Conservation (phyloP, 2,329 filamentous ascomycete species). For the Beauveria pseudobassiana region DNA sequence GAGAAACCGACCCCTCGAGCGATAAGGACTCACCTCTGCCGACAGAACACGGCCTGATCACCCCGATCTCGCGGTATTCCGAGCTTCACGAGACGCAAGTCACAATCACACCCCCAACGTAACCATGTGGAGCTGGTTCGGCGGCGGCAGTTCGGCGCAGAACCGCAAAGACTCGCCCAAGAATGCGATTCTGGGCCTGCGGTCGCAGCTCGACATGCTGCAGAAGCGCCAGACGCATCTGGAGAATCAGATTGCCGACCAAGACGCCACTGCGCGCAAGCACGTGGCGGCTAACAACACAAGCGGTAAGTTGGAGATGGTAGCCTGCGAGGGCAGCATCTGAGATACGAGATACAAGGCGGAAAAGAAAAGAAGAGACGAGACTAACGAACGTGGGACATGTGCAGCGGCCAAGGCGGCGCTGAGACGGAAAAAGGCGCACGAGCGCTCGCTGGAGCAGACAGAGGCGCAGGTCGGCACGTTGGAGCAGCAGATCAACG, state of each 20-base stretch:
- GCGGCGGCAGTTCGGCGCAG: conserved; percentile 70
- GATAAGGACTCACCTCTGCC: neutral
- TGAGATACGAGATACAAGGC: neutral
- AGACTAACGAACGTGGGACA: neutral
- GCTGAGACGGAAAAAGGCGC: conserved; percentile 86
- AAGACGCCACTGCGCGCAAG: conserved; percentile 82
- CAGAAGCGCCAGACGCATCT: conserved; percentile 93
- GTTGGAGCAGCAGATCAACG: conserved; percentile 90
- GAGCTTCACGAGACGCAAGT: conserved; percentile 6
- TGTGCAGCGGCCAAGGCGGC: conserved; percentile 77
- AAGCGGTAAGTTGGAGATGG: conserved; percentile 57
- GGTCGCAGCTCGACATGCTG: conserved; percentile 91
- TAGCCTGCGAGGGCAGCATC: neutral
- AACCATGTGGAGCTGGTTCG: conserved; percentile 82
- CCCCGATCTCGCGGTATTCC: neutral
- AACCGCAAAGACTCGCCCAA: conserved; percentile 92
- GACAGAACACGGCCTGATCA: neutral
- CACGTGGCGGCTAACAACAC: conserved; percentile 77
- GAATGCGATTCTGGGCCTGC: conserved; percentile 85
- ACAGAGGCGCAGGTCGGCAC: conserved; percentile 85
- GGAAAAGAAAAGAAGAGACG: too few species aligned
- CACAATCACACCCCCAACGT: neutral
- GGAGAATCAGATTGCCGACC: conserved; percentile 86
- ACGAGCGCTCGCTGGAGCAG: conserved; percentile 87
- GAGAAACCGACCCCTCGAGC: neutral